Evolutionary conservation across 345 rosid species (phyloP), one percentile per base, ranked within the genome.

Genomic region (Citrus hindsii): DNA sequence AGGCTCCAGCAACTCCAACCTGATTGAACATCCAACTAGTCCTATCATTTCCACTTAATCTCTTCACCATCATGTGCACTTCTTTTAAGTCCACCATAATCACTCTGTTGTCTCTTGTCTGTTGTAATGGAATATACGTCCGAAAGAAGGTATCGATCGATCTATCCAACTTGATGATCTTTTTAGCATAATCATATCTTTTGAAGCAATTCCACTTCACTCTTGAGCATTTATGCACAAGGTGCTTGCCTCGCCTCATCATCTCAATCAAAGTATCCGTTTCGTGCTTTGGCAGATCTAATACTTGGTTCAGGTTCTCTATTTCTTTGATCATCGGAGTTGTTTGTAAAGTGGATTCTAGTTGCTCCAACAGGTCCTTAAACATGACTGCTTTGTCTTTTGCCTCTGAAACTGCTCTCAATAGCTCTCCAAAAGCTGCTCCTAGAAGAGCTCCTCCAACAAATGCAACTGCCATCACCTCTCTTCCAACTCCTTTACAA

Each of bases 91-190:
- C 71, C 56, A 25, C 0, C 14, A 67, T 16, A 3, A 58, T n/a
- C 16, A 78, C 74, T 73, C 46, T 81, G 14, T 2, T 7, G 77
- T 84, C 86, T 62, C 86, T 79, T 4, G 59, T 30, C 53, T 1
- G 55, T 22, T 81, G 80, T 8, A 21, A 40, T 37, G 59, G 90
- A 35, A 87, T 6, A 64, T 69, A 27, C 32, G 48, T 32, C 75
- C 30, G 22, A 72, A 80, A 73, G 78, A 73, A 86, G 7, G 19
- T 48, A 0, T 19, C 37, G 22, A 90, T 32, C 6, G 48, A 37
- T 6, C 27, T 4, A 18, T 82, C 81, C 62, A 87, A 58, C 27
- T 37, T 5, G 9, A 7, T n/a, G 2, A 90, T 83, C 67, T 89
- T 38, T 25, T 46, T 7, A 0, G 83, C 16, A 25, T 79, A 77